These are phyloP conservation scores for Lactarius quietus DNA, from an alignment of 768 basidiomycete genomes.

Conservation along the genomic window DNA sequence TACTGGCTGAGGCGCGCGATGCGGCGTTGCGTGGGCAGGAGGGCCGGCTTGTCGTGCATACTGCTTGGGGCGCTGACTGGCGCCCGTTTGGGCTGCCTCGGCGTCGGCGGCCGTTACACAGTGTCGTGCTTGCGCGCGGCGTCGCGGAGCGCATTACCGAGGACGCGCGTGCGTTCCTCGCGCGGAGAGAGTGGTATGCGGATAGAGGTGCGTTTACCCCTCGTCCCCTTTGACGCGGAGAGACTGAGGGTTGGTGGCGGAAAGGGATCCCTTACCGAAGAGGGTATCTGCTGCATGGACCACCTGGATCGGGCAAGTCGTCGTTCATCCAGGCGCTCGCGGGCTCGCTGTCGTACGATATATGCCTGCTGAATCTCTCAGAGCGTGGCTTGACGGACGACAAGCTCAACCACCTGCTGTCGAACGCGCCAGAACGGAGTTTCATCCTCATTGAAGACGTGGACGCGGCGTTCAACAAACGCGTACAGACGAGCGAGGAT, in stretches of 20 bases:
- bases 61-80: constrained; percentile 97
- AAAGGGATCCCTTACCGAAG: constrained; percentile 95
- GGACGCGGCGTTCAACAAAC: constrained; percentile 94
- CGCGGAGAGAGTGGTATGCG: constrained; percentile 89
- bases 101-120: constrained; percentile 77
- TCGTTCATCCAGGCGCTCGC: constrained; percentile 98
- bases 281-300: constrained; percentile 92
- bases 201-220: constrained; percentile 67
- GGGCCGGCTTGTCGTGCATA: constrained; percentile 93
- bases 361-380: constrained; percentile 92
- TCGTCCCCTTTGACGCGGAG: neutral
- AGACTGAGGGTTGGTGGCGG: constrained; percentile 2
- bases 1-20: constrained; percentile 87
- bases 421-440: constrained; percentile 89
- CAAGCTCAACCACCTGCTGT: constrained; percentile 89
- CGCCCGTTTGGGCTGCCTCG: constrained; percentile 91
- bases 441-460: constrained; percentile 97
- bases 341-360: constrained; percentile 89
- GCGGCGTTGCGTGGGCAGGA: constrained; percentile 82
- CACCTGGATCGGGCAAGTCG: constrained; percentile 97
- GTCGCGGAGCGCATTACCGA: constrained; percentile 79
- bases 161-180: constrained; percentile 81
- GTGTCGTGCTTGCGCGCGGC: constrained; percentile 82
- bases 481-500: constrained; percentile 86
- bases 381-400: constrained; percentile 97